Percentiles rank a stretch among this genome's conserved stretches.
Evolutionary conservation across 495 filamentous ascomycete genomes (phyloP).

Genomic region (Alectoria sarmentosa): DNA sequence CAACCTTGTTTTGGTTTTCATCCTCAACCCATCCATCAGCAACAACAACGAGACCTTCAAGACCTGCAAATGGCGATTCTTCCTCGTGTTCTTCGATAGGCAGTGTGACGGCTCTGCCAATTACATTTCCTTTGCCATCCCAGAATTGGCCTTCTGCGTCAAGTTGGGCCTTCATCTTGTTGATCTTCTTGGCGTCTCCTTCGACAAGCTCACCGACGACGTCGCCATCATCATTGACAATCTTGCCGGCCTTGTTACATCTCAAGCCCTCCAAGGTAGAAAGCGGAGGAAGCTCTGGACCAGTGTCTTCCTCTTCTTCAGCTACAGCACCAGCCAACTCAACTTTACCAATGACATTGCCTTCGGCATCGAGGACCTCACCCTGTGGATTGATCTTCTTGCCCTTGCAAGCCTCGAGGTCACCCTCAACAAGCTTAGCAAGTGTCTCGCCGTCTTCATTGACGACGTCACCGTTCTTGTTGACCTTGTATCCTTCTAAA

Average conservation of each 20-base stretch:
- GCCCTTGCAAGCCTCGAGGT: slow-evolving; percentile 38
- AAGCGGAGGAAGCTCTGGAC: slow-evolving; percentile 42
- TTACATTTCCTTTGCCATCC: slow-evolving; percentile 51
- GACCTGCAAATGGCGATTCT: slow-evolving; percentile 55
- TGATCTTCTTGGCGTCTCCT: slow-evolving; percentile 52
- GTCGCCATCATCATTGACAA: slow-evolving; percentile 47
- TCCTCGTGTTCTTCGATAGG: slow-evolving; percentile 53
- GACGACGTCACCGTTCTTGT: slow-evolving; percentile 63
- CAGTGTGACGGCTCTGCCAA: slow-evolving; percentile 51
- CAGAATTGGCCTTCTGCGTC: slow-evolving; percentile 59
- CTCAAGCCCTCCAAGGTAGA: slow-evolving; percentile 54
- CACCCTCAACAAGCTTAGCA: slow-evolving; percentile 44
- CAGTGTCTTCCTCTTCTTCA: slow-evolving; percentile 29
- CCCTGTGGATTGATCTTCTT: slow-evolving; percentile 48
- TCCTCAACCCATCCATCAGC: slow-evolving; percentile 55
- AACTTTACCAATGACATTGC: slow-evolving; percentile 34
- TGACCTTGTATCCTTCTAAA: slow-evolving; percentile 59
- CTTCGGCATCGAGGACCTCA: slow-evolving; percentile 38
- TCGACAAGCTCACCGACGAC: slow-evolving; percentile 53
- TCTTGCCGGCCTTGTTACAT: slow-evolving; percentile 56
- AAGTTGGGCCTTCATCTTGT: slow-evolving; percentile 46
- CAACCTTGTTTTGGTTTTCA: slow-evolving; percentile 51
- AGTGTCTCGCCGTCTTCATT: slow-evolving; percentile 46
- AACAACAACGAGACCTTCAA: slow-evolving; percentile 55
- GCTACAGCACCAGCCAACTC: slow-evolving; percentile 31